Evolutionary conservation across 371 early-diverging fungal species (phyloP).

Genomic region (Mucor velutinosus): DNA sequence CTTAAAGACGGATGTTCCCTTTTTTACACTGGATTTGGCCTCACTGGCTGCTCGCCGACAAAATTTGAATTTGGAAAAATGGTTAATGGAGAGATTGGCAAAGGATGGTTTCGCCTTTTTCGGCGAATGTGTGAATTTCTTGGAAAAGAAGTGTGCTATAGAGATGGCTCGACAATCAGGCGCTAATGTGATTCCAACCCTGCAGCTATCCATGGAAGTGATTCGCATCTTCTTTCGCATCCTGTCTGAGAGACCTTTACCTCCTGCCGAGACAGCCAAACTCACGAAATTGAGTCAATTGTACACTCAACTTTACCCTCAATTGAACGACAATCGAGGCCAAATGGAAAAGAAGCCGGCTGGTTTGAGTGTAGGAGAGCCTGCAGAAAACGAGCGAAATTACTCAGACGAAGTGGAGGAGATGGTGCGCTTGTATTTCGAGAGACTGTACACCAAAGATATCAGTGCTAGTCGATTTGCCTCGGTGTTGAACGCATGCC

Average conservation of each 20-base stretch:
- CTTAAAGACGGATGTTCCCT: conserved; percentile 67
- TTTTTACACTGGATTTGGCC: conserved; percentile 82
- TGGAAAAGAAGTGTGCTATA: conserved; percentile 68
- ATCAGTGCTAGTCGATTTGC: conserved; percentile 72
- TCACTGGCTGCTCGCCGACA: conserved; percentile 82
- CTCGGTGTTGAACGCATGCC: conserved; percentile 72
- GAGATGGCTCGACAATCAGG: conserved; percentile 50
- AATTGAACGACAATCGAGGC: conserved; percentile 21
- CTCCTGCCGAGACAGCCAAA: conserved; percentile 38
- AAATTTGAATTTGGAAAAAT: conserved; percentile 83
- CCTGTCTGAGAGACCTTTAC: conserved; percentile 52
- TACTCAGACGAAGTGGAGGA: conserved; percentile 71
- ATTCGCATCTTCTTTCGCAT: conserved; percentile 70
- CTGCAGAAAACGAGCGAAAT: conserved; percentile 21
- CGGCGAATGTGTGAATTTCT: conserved; percentile 73
- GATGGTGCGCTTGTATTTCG: conserved; percentile 75
- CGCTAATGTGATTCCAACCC: conserved; percentile 36
- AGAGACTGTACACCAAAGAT: conserved; percentile 75
- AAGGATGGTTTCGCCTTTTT: conserved; percentile 71
- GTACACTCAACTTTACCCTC: conserved; percentile 39
- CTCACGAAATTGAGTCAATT: conserved; percentile 35
- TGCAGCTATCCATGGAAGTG: conserved; percentile 70
- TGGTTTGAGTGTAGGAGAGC: neutral
- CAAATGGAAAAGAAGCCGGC: conserved; percentile 14
- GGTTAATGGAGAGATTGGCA: conserved; percentile 73